Evolutionary conservation across 371 early-diverging fungal species (phyloP), one percentile per base, ranked within the genome.

Genomic region (Dinochytrium kinnereticum): DNA sequence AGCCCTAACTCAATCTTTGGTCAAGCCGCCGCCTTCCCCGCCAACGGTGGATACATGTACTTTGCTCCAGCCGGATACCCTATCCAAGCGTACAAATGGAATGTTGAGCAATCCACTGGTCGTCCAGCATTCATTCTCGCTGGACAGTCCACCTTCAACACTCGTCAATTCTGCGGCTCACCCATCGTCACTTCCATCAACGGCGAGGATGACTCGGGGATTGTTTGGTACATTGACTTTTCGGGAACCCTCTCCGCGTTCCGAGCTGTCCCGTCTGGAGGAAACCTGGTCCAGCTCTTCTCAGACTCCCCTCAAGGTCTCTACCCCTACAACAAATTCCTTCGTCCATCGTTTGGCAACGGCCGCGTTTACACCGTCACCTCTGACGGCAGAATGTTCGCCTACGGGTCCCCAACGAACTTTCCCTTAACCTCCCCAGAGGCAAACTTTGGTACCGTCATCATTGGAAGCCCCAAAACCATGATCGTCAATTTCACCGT

Each of bases 221-320:
- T 72, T 26, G 50, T 73, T 13, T 73, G 74, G 74, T 51, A 39
- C n/a, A 40, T 40, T n/a, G 74, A 73, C 38, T 68, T 59, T 26
- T 59, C 38, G n/a, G 31, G 44, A 17, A 53, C 68, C 2, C 34
- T 73, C 26, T 51, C 66, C n/a, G 74, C 74, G 13, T 28, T 59
- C 34, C 66, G 37, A 39, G 74, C 69, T 36, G 69, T 68, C 30
- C 74, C 73, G n/a, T n/a, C 15, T 24, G 51, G n/a, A 3, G 39
- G 59, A 34, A n/a, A 15, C 70, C 17, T 61, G 36, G 36, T 61
- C 34, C 36, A 66, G 28, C 24, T 44, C 26, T 44, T n/a, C 30
- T 37, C 38, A 15, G 66, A 38, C 49, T 15, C 38, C 28, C 44
- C 24, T 17, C 2, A 15, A 21, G 59, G 70, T 7, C 5, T 59